Conservation (phyloP, 75 land plant genomes). For the Selaginella moellendorffii region DNA sequence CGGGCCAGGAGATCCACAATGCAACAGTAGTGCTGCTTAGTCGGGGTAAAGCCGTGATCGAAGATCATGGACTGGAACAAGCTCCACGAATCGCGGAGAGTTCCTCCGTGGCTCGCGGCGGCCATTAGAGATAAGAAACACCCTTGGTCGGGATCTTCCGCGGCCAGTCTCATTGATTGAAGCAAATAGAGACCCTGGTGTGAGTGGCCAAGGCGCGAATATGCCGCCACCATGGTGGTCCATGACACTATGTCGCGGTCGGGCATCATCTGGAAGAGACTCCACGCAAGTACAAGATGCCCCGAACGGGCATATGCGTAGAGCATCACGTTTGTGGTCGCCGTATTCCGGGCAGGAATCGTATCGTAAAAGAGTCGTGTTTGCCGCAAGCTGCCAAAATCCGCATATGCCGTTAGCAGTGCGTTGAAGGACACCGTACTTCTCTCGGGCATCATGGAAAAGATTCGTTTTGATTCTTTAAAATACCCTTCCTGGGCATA, state of each 20-base stretch:
- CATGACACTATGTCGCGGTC: not conserved
- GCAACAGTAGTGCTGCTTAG: not conserved
- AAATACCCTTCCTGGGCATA: no score
- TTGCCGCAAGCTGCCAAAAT: no score
- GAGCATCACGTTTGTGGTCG: not conserved
- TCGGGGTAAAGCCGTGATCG: not conserved
- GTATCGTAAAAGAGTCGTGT: not conserved
- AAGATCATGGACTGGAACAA: not conserved
- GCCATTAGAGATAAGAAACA: not conserved
- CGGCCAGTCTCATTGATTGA: not conserved
- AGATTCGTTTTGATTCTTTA: no score
- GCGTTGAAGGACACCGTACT: no score
- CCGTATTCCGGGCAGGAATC: not conserved
- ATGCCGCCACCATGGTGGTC: not conserved
- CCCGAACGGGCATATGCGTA: not conserved
- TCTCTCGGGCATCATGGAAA: no score
- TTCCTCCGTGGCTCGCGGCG: not conserved
- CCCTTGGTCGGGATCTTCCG: not conserved
- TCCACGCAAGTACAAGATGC: not conserved
- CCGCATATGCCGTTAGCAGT: no score
- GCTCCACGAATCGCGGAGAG: not conserved
- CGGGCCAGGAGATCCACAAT: not conserved
- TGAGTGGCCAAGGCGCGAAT: not conserved
- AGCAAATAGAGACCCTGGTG: not conserved
- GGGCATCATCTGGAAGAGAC: not conserved